phyloP scores from a whole-genome alignment of 1,284 basidiomycete species.

The Apiotrichum veenhuisii region DNA sequence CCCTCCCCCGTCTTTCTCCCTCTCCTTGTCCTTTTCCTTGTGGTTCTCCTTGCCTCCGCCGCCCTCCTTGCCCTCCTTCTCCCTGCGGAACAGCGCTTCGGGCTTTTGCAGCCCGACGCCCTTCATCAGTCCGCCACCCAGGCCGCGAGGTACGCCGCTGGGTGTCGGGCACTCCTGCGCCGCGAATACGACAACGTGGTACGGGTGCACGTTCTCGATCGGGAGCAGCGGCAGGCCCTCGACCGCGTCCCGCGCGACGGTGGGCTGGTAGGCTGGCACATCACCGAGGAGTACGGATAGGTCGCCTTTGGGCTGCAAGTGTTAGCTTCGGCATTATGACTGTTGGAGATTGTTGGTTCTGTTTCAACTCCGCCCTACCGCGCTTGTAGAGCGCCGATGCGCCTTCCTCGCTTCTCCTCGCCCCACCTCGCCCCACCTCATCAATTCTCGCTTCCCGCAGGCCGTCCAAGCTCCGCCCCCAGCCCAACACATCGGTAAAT shows the following conservation, averaged over 20 bases:
- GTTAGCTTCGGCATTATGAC: background rate
- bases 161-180: constrained; percentile 52
- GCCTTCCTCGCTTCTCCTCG: too few relatives aligned
- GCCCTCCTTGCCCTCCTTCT: constrained; percentile 17
- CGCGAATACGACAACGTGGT: constrained; percentile 54
- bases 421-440: too few relatives aligned
- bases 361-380: too few relatives aligned
- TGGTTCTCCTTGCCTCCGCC: constrained; percentile 13
- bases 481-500: background rate
- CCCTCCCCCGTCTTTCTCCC: constrained; percentile 16
- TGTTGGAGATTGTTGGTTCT: too few relatives aligned
- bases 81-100: constrained; percentile 9
- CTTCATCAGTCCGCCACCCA: constrained; percentile 48
- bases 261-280: constrained; percentile 47
- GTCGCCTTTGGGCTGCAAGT: constrained; percentile 50
- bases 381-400: too few relatives aligned
- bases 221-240: constrained; percentile 29
- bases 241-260: constrained; percentile 10
- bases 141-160: constrained; percentile 47
- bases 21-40: constrained; percentile 21
- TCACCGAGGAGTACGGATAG: constrained; percentile 52
- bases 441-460: too few relatives aligned
- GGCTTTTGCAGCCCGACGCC: constrained; percentile 34
- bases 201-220: constrained; percentile 49
- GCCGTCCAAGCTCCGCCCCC: too few relatives aligned